Conservation (phyloP, 2,329 filamentous ascomycete genomes). For the Fusarium zealandicum region DNA sequence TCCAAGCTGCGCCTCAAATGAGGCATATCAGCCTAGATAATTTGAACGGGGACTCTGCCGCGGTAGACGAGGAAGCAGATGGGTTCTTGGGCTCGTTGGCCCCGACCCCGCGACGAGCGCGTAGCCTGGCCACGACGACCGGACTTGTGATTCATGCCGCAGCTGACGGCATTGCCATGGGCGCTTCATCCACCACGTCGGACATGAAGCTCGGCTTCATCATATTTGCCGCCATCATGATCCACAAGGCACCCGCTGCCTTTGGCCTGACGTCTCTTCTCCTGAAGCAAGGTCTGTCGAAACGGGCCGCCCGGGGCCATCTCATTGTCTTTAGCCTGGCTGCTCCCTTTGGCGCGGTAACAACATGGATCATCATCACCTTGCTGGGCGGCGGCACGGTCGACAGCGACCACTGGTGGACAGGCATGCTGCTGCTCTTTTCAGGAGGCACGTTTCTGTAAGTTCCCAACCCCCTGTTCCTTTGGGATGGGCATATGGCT, state of each 20-base stretch:
- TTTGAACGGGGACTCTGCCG: constrained; percentile 62
- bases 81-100: constrained; percentile 66
- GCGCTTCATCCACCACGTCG: constrained; percentile 80
- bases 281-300: constrained; percentile 88
- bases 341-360: constrained; percentile 83
- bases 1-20: constrained; percentile 70
- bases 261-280: constrained; percentile 93
- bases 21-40: constrained; percentile 91
- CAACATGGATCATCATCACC: constrained; percentile 82
- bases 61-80: constrained; percentile 63
- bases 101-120: constrained; percentile 64
- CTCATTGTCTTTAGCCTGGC: constrained; percentile 91
- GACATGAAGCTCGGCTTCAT: constrained; percentile 84
- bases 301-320: constrained; percentile 83
- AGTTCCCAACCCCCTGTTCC: constrained; percentile 47
- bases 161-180: constrained; percentile 94
- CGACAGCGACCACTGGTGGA: constrained; percentile 80
- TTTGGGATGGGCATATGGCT: constrained; percentile 8
- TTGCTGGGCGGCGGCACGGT: constrained; percentile 69
- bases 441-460: constrained; percentile 95
- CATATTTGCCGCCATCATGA: constrained; percentile 95
- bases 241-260: constrained; percentile 94
- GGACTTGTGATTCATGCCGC: constrained; percentile 96
- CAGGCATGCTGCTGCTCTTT: constrained; percentile 91
- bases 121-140: constrained; percentile 82